Evolutionary conservation across 441 rosid species (phyloP), one percentile per base, ranked within the genome.

Genomic region (Eutrema salsugineum): DNA sequence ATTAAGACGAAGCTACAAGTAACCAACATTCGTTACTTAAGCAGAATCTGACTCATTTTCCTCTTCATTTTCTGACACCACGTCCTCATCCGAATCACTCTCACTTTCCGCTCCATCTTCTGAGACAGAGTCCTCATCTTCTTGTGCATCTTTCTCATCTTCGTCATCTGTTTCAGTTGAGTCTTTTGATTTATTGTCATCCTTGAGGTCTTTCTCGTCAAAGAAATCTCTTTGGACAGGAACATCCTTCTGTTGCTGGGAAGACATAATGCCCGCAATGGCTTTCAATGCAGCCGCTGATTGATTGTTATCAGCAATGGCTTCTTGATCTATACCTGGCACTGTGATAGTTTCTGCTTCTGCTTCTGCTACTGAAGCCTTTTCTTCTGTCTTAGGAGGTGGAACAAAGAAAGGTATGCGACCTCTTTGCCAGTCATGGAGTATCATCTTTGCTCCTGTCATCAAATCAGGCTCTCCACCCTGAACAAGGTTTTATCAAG

Each of bases 391-490:
- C 68, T 53, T 78, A 1, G 95, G 98, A 22, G 97, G 94, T 11
- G 96, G 86, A 7, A 94, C 91, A 36, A 92, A 91, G 84, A 92
- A 92, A 15, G 98, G 98, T 71, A 92, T 91, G 44, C 58, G 87
- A 22, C 99, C 98, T 66, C 99, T 88, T 81, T 95, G 99, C 99
- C 99, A 91, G 82, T 95, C 99, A 57, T 91, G 98, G 50, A 95
- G 98, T 53, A 92, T 77, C 98, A 92, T 95, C 88, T 93, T 95
- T 2, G 97, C 97, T 11, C 85, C 97, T 11, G 99, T 91, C 69
- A 71, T 84, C 68, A 85, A 65, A 72, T 94, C 97, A 39, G 95
- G 97, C 80, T 94, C 99, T 27, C 97, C 99, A 43, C 97, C 99
- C 97, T 91, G 79, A 63, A 64, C 4, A 75, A 15, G 40, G 28